A percentile compares a stretch with the other conserved stretches of the same genome.
These are phyloP conservation scores for Fraxinus albicans DNA, from an alignment of 305 asterid species.

Conservation along the genomic window DNA sequence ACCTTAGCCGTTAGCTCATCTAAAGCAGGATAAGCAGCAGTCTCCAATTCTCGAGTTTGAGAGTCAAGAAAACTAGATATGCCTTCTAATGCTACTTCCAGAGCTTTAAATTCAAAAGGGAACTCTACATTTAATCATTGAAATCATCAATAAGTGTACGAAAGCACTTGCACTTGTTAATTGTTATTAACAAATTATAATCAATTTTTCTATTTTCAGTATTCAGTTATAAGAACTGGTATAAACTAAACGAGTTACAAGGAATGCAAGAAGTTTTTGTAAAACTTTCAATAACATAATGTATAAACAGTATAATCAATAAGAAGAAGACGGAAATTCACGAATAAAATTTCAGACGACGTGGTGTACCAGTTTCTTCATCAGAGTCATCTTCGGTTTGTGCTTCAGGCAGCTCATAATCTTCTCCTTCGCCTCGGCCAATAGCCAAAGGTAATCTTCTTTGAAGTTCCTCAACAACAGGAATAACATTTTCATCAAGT, in stretches of 20 bases:
- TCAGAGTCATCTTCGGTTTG: conserved; percentile 37
- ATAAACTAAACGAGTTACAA: not conserved
- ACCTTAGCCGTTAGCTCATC: conserved; percentile 93
- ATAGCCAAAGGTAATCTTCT: conserved; percentile 63
- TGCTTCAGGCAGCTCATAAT: conserved; percentile 54
- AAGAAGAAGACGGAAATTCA: not conserved
- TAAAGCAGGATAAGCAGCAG: conserved; percentile 86
- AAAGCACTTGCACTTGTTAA: not conserved
- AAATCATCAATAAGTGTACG: not conserved
- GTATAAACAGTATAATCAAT: not conserved
- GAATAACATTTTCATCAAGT: conserved; percentile 65
- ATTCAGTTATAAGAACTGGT: not conserved
- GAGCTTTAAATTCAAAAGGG: conserved; percentile 82
- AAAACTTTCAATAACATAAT: no score
- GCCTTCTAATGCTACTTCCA: conserved; percentile 89
- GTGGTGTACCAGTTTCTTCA: conserved; percentile 44
- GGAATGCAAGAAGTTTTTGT: not conserved
- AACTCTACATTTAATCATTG: conserved; percentile 44
- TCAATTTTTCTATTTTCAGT: not conserved
- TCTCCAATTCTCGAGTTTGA: conserved; percentile 75
- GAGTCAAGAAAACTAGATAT: conserved; percentile 79
- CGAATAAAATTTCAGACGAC: not conserved
- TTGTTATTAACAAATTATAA: not conserved
- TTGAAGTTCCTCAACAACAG: conserved; percentile 78
- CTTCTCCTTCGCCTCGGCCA: conserved; percentile 64